Base-by-base conservation (phyloP, 2,329 filamentous ascomycete species). In the Alternaria sp. region DNA sequence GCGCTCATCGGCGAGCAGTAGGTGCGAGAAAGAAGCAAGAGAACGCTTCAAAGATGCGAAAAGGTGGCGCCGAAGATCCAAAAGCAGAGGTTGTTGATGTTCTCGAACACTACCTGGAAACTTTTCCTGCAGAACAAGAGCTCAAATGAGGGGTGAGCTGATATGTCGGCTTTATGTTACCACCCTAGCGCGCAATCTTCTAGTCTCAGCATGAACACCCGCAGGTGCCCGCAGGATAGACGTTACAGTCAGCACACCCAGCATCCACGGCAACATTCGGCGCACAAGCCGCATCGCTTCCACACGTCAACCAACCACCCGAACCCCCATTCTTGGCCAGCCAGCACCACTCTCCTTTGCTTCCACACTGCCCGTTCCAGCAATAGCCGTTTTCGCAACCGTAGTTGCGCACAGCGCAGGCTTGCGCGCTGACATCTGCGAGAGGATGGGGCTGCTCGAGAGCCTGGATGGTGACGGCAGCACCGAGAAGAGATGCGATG, bases 1-100 rank as follows among this genome's bases (percentile, higher is more conserved):
- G 83, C 38, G 76, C 79, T 3, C 88, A 92, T 68, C 77, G 78
- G 46, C 76, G 78, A 57, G 73, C 72, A n/a, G 69, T 75, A 7
- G 71, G 69, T 0, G 52, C 53, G 7, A 69, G 68, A 54, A 76
- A 75, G 64, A 76, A 76, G 44, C 53, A 62, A 26, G 65, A 72
- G 11, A 68, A 69, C 7, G 59, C 53, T 9, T 48, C 46, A 12
- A 49, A 58, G 8, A 24, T 18, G 8, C 11, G 30, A 3, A 22
- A 54, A 4, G 65, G 57, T 22, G 30, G 55, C 16, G 12, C 3
- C 4, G 54, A 57, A 41, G 44, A 39, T 8, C 12, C 44, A 5
- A 64, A 63, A 28, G 53, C 55, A 20, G 72, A 74, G 34, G 24
- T 67, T 22, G 51, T 71, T 7, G 71, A 72, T 53, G 64, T 73